Evolutionary conservation across 805 yeast genomes (phyloP).

Genomic region (Suhomyces tanzawaensis): DNA sequence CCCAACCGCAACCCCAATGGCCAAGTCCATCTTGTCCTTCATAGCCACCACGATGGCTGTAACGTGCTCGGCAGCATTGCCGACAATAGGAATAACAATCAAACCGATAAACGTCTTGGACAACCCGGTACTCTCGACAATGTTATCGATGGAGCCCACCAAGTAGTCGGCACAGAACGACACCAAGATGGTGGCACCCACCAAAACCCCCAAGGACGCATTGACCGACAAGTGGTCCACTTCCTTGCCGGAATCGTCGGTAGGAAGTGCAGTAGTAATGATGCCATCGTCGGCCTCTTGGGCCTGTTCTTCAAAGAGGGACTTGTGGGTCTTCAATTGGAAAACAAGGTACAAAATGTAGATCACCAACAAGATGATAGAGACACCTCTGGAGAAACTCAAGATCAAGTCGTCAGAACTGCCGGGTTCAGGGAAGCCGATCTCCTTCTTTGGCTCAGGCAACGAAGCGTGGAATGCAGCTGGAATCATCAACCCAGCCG

Average conservation of each 20-base stretch:
- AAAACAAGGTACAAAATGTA: constrained; percentile 79
- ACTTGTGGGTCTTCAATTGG: constrained; percentile 85
- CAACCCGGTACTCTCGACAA: constrained; percentile 79
- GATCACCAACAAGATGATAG: constrained; percentile 71
- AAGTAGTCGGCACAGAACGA: constrained; percentile 90
- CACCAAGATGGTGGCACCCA: constrained; percentile 70
- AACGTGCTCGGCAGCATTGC: constrained; percentile 98
- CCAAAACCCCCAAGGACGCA: constrained; percentile 55
- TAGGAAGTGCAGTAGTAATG: constrained; percentile 28
- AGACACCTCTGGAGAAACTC: constrained; percentile 79
- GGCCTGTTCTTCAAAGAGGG: constrained; percentile 59
- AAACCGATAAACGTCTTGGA: constrained; percentile 95
- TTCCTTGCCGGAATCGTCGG: constrained; percentile 18
- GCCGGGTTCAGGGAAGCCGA: constrained; percentile 40
- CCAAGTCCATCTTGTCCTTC: constrained; percentile 96
- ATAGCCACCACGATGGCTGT: constrained; percentile 93
- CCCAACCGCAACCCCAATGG: constrained; percentile 95
- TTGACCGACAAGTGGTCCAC: constrained; percentile 46
- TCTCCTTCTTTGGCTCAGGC: constrained; percentile 43
- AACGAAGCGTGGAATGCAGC: constrained; percentile 92
- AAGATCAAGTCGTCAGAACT: constrained; percentile 52
- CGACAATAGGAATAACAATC: constrained; percentile 92
- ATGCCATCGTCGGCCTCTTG: constrained; percentile 37
- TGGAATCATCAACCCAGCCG: constrained; percentile 85
- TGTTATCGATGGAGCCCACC: constrained; percentile 89